phyloP scores from a whole-genome alignment of 139 green algal species.

The Chlorokybus atmophyticus region DNA sequence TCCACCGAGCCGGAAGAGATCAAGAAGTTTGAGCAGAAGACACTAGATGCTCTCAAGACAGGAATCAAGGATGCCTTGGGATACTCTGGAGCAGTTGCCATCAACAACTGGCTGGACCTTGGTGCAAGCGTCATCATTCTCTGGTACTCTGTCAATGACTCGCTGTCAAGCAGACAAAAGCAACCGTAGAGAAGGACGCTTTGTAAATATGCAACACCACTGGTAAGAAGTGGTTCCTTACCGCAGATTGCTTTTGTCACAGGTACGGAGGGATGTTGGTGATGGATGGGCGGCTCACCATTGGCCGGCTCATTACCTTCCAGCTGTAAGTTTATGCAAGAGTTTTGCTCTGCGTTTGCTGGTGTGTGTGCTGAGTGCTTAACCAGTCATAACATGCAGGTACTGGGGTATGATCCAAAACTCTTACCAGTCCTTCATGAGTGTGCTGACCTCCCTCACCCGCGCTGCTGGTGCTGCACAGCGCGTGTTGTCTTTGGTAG shows the following conservation, averaged over 20 bases:
- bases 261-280: slow-evolving; percentile 28
- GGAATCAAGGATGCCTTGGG: slow-evolving; percentile 30
- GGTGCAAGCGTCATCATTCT: slow-evolving; percentile 35
- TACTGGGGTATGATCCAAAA: slow-evolving; percentile 31
- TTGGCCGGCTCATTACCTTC: slow-evolving; percentile 32
- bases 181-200: too few species aligned
- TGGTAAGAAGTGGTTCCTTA: too few species aligned
- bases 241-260: too few species aligned
- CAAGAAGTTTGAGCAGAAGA: slow-evolving; percentile 26
- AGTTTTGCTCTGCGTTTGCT: background rate
- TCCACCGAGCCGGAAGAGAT: slow-evolving; percentile 32
- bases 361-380: background rate
- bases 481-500: slow-evolving; percentile 31
- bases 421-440: slow-evolving; percentile 27
- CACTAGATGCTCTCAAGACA: slow-evolving; percentile 22
- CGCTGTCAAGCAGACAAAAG: too few species aligned
- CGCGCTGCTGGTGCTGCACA: slow-evolving; percentile 28
- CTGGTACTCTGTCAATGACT: too few species aligned
- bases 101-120: slow-evolving; percentile 39
- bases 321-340: slow-evolving; percentile 21
- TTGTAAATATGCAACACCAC: too few species aligned
- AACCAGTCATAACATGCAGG: too few species aligned
- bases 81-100: slow-evolving; percentile 26
- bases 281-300: slow-evolving; percentile 20
- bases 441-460: slow-evolving; percentile 34